These are phyloP conservation scores for Candida dubliniensis DNA, from an alignment of 1,139 yeast genomes.

Conservation along the genomic window DNA sequence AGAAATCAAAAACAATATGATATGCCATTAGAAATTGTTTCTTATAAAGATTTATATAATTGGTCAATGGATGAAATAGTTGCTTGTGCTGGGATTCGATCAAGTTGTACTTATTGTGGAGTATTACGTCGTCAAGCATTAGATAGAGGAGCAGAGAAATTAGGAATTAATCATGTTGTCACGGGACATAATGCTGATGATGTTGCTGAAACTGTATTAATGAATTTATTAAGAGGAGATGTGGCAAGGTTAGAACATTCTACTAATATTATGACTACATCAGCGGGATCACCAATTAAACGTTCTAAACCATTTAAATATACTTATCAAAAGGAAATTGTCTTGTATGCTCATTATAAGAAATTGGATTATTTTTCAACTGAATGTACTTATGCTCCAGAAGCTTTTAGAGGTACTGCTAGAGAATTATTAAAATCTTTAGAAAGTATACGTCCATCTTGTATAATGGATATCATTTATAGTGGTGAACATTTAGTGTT, in stretches of 20 bases:
- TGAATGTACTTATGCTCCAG: slow-evolving; percentile 97
- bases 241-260: slow-evolving; percentile 88
- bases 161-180: slow-evolving; percentile 86
- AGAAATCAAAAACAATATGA: slow-evolving; percentile 86
- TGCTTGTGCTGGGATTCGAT: slow-evolving; percentile 88
- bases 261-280: slow-evolving; percentile 82
- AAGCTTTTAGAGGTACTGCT: slow-evolving; percentile 97
- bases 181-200: slow-evolving; percentile 99
- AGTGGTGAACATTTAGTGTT: slow-evolving; percentile 87
- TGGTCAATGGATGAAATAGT: slow-evolving; percentile 99
- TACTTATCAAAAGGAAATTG: slow-evolving; percentile 95
- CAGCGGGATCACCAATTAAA: slow-evolving; percentile 77
- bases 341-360: slow-evolving; percentile 94
- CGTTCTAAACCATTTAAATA: slow-evolving; percentile 96
- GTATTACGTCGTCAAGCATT: slow-evolving; percentile 94
- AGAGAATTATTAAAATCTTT: slow-evolving; percentile 86
- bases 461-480: slow-evolving; percentile 90
- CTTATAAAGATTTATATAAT: slow-evolving; percentile 82
- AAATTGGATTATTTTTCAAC: slow-evolving; percentile 94
- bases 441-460: slow-evolving; percentile 87
- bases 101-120: slow-evolving; percentile 97
- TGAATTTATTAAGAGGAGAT: slow-evolving; percentile 96
- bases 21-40: slow-evolving; percentile 85
- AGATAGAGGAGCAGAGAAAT: slow-evolving; percentile 92
- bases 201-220: slow-evolving; percentile 96